Evolutionary conservation across 1,139 yeast species (phyloP).

Genomic region (Citeromyces hawaiiensis): DNA sequence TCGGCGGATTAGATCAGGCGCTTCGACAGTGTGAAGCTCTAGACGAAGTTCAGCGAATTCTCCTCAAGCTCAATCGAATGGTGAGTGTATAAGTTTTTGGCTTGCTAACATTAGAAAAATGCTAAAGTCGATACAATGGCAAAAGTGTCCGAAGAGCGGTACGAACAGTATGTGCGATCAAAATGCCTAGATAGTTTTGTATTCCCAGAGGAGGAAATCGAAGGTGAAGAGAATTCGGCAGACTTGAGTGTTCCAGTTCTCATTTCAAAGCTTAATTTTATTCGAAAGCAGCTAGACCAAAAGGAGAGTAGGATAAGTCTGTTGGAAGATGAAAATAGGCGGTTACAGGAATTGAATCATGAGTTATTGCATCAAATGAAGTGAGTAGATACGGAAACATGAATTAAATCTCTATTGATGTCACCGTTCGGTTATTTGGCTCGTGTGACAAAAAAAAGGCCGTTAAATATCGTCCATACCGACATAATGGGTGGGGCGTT

Average conservation of each 20-base stretch:
- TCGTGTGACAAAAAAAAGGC: too few species aligned
- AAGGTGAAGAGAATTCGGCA: not conserved
- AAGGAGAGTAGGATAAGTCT: not conserved
- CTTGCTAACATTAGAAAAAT: not conserved
- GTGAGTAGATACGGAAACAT: too few species aligned
- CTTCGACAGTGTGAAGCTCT: not conserved
- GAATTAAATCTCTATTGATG: too few species aligned
- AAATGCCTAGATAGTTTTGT: not conserved
- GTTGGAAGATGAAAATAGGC: not conserved
- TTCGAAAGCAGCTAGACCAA: not conserved
- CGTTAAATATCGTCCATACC: too few species aligned
- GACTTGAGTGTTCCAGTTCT: not conserved
- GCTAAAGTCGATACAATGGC: not conserved
- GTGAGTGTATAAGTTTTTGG: not conserved
- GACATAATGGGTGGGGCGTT: too few species aligned
- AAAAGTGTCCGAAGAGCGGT: not conserved
- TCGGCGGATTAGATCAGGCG: not conserved
- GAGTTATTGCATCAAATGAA: not conserved
- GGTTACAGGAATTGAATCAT: not conserved
- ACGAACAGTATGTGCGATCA: not conserved
- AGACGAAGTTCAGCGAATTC: not conserved
- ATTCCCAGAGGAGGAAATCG: not conserved
- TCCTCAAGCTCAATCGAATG: not conserved
- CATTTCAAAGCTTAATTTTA: not conserved
- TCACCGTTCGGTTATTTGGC: too few species aligned